These are phyloP conservation scores for Ustilago esculenta DNA, from an alignment of 1,284 basidiomycete species.

Conservation along the genomic window DNA sequence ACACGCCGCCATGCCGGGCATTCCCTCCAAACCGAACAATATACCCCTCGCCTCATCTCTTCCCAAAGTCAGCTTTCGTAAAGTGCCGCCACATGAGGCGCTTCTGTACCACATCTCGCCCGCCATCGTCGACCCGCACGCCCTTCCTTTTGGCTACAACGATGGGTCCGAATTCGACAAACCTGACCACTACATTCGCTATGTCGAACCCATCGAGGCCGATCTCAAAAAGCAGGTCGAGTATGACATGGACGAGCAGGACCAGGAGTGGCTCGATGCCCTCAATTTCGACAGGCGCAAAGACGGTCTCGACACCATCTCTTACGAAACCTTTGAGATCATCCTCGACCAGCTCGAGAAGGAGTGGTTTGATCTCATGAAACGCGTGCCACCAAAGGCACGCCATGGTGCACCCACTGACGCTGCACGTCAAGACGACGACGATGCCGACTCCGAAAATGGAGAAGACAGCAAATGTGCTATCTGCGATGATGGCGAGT, in stretches of 20 bases:
- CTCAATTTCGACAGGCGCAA: slow-evolving; percentile 85
- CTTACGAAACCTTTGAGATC: slow-evolving; percentile 90
- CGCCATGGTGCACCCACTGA: slow-evolving; percentile 25
- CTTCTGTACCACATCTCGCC: slow-evolving; percentile 38
- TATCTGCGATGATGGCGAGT: slow-evolving; percentile 97
- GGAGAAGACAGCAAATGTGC: slow-evolving; percentile 78
- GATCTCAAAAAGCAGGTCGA: slow-evolving; percentile 93
- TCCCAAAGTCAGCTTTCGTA: slow-evolving; percentile 60
- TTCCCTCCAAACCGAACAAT: slow-evolving; percentile 54
- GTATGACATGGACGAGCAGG: slow-evolving; percentile 99
- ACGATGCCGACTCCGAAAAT: slow-evolving; percentile 43
- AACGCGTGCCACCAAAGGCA: slow-evolving; percentile 49
- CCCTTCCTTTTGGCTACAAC: slow-evolving; percentile 70
- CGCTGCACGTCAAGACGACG: slow-evolving; percentile 31
- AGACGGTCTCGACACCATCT: slow-evolving; percentile 74
- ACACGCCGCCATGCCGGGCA: slow-evolving; percentile 33
- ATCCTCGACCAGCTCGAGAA: slow-evolving; percentile 98
- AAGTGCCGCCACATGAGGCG: slow-evolving; percentile 51
- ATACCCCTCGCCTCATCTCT: slow-evolving; percentile 58
- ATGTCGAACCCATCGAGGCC: slow-evolving; percentile 91
- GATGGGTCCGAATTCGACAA: slow-evolving; percentile 79
- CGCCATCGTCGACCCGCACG: slow-evolving; percentile 49
- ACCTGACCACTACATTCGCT: slow-evolving; percentile 87
- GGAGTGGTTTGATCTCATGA: slow-evolving; percentile 90
- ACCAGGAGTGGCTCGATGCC: slow-evolving; percentile 92